Evolutionary conservation across 2,329 filamentous ascomycete genomes (phyloP).

Genomic region (Sporothrix mexicana): DNA sequence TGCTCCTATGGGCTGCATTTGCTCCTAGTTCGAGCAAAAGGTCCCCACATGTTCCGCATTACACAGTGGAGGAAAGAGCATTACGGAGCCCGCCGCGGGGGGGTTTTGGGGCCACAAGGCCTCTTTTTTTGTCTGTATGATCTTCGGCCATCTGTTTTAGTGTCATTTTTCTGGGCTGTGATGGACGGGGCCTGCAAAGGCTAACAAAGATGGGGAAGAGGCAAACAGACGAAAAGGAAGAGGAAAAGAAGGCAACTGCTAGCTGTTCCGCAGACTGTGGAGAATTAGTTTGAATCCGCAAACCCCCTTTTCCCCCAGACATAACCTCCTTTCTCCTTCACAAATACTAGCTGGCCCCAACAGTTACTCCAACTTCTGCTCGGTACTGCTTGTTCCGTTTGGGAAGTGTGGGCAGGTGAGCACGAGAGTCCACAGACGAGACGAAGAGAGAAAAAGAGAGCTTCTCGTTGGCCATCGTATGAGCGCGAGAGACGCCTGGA

Average conservation of each 20-base stretch:
- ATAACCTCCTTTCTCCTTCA: neutral
- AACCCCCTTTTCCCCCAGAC: neutral
- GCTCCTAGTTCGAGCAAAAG: neutral
- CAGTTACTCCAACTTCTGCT: slow-evolving; percentile 24
- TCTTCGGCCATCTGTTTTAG: slow-evolving; percentile 20
- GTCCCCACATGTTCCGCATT: slow-evolving; percentile 23
- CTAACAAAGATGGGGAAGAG: slow-evolving; percentile 8
- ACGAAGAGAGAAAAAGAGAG: neutral
- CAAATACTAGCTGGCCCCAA: slow-evolving; percentile 12
- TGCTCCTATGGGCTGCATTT: neutral
- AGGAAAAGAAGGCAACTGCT: neutral
- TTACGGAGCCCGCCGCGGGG: neutral
- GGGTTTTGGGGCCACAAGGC: neutral
- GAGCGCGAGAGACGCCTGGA: neutral
- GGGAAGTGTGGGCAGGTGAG: neutral
- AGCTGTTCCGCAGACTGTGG: slow-evolving; percentile 21
- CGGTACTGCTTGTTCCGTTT: slow-evolving; percentile 21
- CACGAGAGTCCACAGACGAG: neutral
- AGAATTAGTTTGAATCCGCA: slow-evolving; percentile 9
- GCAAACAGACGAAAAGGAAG: neutral
- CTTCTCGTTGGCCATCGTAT: neutral
- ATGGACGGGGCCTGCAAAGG: neutral
- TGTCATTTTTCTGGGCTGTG: neutral
- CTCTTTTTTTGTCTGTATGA: slow-evolving; percentile 7
- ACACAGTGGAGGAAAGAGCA: neutral